Percentiles rank a stretch among this genome's conserved stretches.
Evolutionary conservation across 345 rosid genomes (phyloP).

Genomic region (Salix koriyanagi): DNA sequence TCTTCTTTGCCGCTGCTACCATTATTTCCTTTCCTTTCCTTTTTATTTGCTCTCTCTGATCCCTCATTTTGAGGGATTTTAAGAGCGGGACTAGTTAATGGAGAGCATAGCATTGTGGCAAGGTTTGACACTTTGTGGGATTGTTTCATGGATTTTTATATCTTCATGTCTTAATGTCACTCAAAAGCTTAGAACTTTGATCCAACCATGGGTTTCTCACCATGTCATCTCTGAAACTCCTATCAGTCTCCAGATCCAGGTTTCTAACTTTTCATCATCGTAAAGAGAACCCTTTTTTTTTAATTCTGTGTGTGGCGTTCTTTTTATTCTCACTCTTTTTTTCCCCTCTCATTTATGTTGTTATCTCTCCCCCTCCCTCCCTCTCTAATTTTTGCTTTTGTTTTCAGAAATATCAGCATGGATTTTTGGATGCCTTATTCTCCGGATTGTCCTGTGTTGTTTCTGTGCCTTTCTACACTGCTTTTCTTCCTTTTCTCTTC

Average conservation of each 20-base stretch:
- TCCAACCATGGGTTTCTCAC: conserved; percentile 62
- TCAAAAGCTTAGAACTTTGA: conserved; percentile 60
- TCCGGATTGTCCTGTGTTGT: conserved; percentile 85
- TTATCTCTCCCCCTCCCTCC: not conserved
- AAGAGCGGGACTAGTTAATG: conserved; percentile 37
- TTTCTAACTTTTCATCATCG: conserved; percentile 12
- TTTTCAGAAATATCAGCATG: conserved; percentile 61
- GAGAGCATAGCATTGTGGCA: conserved; percentile 76
- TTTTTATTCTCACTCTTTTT: not conserved
- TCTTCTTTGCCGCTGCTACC: not conserved
- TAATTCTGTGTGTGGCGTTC: not conserved
- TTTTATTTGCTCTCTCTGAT: not conserved
- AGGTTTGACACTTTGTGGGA: conserved; percentile 53
- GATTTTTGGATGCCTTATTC: conserved; percentile 69
- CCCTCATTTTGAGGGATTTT: conserved; percentile 14
- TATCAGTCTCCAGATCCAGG: conserved; percentile 78
- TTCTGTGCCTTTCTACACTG: conserved; percentile 96
- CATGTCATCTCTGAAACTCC: conserved; percentile 56
- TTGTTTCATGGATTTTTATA: conserved; percentile 65
- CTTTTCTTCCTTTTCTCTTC: conserved; percentile 90
- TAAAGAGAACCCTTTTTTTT: conserved; percentile 12
- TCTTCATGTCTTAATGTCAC: conserved; percentile 60
- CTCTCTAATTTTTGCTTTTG: not conserved
- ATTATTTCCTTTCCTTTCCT: not conserved
- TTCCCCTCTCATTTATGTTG: not conserved